phyloP scores from a whole-genome alignment of 257 asterid genomes.

The Solanum pennellii region DNA sequence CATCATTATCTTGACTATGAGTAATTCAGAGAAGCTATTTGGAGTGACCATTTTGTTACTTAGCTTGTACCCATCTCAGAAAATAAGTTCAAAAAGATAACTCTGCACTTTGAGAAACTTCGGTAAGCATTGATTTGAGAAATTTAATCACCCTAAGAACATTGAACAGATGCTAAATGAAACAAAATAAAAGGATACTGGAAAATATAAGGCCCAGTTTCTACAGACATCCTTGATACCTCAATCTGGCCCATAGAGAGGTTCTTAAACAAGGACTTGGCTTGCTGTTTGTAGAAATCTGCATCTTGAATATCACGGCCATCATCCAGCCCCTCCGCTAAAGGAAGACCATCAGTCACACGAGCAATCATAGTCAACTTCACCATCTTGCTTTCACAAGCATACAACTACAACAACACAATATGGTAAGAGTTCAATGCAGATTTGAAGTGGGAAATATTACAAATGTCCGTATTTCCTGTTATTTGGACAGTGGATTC shows the following conservation, averaged over 20 bases:
- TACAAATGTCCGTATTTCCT: background rate
- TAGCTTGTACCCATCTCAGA: background rate
- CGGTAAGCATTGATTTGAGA: background rate
- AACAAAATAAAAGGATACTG: slow-evolving; percentile 61
- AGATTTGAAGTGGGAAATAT: background rate
- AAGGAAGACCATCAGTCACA: slow-evolving; percentile 89
- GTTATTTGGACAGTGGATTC: background rate
- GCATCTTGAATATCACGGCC: slow-evolving; percentile 82
- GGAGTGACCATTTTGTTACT: background rate
- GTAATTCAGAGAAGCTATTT: background rate
- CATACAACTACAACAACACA: background rate
- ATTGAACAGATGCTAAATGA: background rate
- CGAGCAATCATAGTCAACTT: slow-evolving; percentile 96
- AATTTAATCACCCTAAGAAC: background rate
- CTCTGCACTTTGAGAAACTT: background rate
- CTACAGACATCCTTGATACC: slow-evolving; percentile 90
- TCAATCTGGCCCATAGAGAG: slow-evolving; percentile 79
- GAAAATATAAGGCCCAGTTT: slow-evolving; percentile 83
- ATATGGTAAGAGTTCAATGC: background rate
- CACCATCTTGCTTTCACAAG: slow-evolving; percentile 55
- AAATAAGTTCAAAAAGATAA: background rate
- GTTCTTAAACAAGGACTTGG: slow-evolving; percentile 73
- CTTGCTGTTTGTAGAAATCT: slow-evolving; percentile 86
- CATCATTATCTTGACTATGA: background rate
- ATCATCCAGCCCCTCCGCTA: slow-evolving; percentile 94